Base-by-base conservation (phyloP, 2,329 filamentous ascomycete genomes). In the Curvularia eragrostidis region DNA sequence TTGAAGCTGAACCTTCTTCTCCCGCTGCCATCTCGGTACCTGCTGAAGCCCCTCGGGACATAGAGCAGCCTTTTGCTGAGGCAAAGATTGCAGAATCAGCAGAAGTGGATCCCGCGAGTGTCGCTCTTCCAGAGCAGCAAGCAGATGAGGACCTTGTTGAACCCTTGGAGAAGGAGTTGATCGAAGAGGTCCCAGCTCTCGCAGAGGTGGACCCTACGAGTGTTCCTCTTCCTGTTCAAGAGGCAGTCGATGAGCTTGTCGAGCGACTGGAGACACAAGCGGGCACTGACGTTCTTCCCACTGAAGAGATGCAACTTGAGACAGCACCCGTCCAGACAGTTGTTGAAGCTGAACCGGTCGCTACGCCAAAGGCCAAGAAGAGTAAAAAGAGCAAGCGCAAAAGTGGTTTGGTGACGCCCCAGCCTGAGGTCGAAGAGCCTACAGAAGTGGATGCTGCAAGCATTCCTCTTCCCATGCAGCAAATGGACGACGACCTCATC, bases 341-440 rank as follows among this genome's bases (percentile, higher is more conserved):
- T 34, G 19, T 21, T 36, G 47, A 55, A 24, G 18, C 32, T 24
- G 47, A 51, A 7, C 9, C 19, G 5, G 15, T 21, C n/a, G 10
- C n/a, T 36, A 55, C 41, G 10, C 41, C 53, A 4, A 59, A 59
- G 32, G 24, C 13, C n/a, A 58, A 59, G n/a, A 59, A 56, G 43
- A 34, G 24, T 8, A 59, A 59, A 43, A 59, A 59, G 38, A 47
- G 10, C 21, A 58, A 54, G 48, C 38, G 23, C 13, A 54, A 61
- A 50, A 54, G 50, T 38, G 51, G 28, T 5, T 39, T 32, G n/a
- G n/a, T 43, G 28, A 57, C 43, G 36, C 41, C 54, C 23, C 41
- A 51, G 21, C 47, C 54, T 32, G 44, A 56, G 24, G 13, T 26
- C 32, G 32, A 36, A n/a, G 13, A 36, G 32, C 32, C 7, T 12